phyloP scores from a whole-genome alignment of 2,329 filamentous ascomycete species.

The Xylaria sp. region DNA sequence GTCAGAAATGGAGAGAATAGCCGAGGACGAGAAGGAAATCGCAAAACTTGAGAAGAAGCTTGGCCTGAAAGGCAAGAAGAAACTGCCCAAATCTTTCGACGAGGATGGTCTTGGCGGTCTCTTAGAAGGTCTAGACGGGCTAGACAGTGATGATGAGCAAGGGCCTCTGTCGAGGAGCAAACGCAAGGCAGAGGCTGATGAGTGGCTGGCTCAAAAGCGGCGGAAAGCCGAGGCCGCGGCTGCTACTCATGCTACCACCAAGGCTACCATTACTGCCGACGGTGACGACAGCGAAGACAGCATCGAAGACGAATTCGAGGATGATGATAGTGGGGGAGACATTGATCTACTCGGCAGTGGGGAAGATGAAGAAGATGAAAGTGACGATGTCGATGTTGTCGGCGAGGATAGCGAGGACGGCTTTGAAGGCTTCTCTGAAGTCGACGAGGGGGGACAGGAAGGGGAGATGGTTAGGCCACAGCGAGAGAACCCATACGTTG shows the following conservation, averaged over 20 bases:
- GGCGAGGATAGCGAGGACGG: constrained; percentile 53
- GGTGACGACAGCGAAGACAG: constrained; percentile 43
- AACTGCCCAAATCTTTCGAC: constrained; percentile 75
- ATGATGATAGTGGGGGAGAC: constrained; percentile 43
- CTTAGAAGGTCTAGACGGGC: constrained; percentile 74
- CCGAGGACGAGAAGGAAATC: constrained; percentile 89
- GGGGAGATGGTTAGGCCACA: constrained; percentile 56
- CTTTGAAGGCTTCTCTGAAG: constrained; percentile 56
- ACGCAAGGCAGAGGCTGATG: constrained; percentile 66
- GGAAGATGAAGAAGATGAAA: constrained; percentile 41
- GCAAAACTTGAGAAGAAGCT: constrained; percentile 87
- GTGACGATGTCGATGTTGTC: constrained; percentile 46
- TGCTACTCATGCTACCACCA: constrained; percentile 19
- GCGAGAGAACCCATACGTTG: constrained; percentile 89
- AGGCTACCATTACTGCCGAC: constrained; percentile 44
- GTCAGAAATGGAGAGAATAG: constrained; percentile 70
- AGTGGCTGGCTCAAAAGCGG: constrained; percentile 70
- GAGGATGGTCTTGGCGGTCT: constrained; percentile 88
- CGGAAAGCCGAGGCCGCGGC: constrained; percentile 55
- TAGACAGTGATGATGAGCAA: constrained; percentile 54
- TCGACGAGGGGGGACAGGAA: constrained; percentile 39
- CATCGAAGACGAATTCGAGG: constrained; percentile 34
- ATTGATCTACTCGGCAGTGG: constrained; percentile 44
- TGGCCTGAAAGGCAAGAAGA: constrained; percentile 81
- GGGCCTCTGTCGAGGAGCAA: constrained; percentile 69